phyloP scores from a whole-genome alignment of 2,329 filamentous ascomycete species.

The Alternaria viburni region DNA sequence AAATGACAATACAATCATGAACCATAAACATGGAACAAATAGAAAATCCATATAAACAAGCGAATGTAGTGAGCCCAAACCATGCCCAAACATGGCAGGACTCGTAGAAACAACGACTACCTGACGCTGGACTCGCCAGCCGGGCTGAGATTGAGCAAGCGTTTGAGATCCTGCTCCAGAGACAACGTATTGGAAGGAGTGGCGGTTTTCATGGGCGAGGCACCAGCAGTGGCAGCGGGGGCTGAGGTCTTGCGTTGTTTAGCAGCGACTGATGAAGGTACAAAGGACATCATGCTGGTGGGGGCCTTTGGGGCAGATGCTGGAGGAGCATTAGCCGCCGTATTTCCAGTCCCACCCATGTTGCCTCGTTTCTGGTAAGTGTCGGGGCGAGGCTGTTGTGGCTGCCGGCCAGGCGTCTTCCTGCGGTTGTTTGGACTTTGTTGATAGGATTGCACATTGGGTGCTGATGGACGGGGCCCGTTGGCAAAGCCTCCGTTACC shows the following conservation, averaged over 20 bases:
- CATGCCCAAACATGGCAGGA: conserved; percentile 34
- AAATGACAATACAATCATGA: conserved; percentile 23
- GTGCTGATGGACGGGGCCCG: conserved; percentile 33
- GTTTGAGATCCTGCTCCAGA: conserved; percentile 46
- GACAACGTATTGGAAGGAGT: conserved; percentile 29
- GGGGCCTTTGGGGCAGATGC: conserved; percentile 27
- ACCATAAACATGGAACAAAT: conserved; percentile 27
- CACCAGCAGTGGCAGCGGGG: conserved; percentile 18
- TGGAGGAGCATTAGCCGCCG: conserved; percentile 19
- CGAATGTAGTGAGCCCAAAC: conserved; percentile 22
- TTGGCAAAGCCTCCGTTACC: conserved; percentile 18
- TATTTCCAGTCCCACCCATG: conserved; percentile 17
- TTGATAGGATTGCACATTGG: conserved; percentile 32
- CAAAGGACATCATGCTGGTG: conserved; percentile 42
- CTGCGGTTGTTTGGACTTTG: conserved; percentile 32
- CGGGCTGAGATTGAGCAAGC: conserved; percentile 42
- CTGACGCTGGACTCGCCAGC: conserved; percentile 30
- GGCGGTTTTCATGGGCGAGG: conserved; percentile 22
- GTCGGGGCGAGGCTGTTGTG: conserved; percentile 33
- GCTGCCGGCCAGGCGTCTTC: conserved; percentile 30
- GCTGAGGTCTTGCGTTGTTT: conserved; percentile 36
- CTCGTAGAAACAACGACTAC: conserved; percentile 21
- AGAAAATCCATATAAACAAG: conserved; percentile 32
- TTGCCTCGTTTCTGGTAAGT: conserved; percentile 23
- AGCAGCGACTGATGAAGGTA: conserved; percentile 46